Conservation (phyloP, 768 basidiomycete genomes). For the Filobasidium floriforme region DNA sequence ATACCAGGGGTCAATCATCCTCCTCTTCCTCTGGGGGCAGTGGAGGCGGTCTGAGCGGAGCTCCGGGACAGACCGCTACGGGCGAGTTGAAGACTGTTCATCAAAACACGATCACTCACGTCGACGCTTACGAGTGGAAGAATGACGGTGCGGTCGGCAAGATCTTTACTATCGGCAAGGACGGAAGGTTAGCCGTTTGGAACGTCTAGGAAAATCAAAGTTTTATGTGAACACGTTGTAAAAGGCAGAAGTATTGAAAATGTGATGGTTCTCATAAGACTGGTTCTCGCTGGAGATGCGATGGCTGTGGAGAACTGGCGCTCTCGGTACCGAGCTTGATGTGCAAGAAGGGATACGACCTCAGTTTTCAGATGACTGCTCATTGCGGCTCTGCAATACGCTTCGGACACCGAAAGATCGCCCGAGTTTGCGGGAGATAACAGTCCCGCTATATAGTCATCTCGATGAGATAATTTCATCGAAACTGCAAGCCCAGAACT, state of each 20-base stretch:
- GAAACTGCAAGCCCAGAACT: too few species aligned
- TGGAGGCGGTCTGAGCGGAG: constrained; percentile 38
- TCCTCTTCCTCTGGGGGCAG: constrained; percentile 35
- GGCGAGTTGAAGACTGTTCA: constrained; percentile 83
- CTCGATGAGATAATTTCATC: too few species aligned
- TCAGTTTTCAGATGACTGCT: too few species aligned
- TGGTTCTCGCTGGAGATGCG: too few species aligned
- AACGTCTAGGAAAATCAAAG: neutral
- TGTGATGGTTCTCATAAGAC: too few species aligned
- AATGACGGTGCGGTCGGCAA: constrained; percentile 56
- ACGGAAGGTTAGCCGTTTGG: constrained; percentile 91
- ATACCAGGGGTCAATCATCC: constrained; percentile 58
- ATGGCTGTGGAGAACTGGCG: too few species aligned
- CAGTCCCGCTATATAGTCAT: too few species aligned
- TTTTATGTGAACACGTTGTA: neutral
- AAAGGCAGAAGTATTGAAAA: neutral
- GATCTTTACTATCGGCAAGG: constrained; percentile 87
- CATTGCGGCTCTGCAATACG: too few species aligned
- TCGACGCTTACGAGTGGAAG: constrained; percentile 64
- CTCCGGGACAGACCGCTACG: constrained; percentile 48
- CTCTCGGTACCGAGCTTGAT: too few species aligned
- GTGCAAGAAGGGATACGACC: too few species aligned
- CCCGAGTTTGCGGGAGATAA: too few species aligned
- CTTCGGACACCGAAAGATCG: too few species aligned
- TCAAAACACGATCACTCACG: constrained; percentile 95